Evolutionary conservation across 805 yeast species (phyloP).

Genomic region (Wickerhamiella australiensis): DNA sequence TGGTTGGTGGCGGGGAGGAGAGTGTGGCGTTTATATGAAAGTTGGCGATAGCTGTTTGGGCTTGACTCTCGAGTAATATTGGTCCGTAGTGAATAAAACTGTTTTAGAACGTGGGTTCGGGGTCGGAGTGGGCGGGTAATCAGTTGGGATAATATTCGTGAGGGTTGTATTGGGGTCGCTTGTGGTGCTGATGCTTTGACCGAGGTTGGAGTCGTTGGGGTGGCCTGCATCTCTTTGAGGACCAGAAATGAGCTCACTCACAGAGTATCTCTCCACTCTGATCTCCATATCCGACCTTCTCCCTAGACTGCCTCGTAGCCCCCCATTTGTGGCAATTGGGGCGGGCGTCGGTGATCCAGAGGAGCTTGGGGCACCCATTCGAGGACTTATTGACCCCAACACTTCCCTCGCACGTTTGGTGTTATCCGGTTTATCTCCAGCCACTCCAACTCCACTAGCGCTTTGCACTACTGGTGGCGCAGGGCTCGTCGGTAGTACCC

Average conservation of each 20-base stretch:
- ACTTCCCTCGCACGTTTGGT: background rate
- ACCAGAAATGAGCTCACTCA: too few species aligned
- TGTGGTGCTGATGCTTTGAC: too few species aligned
- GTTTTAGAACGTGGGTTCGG: background rate
- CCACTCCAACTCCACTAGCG: background rate
- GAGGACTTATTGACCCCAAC: background rate
- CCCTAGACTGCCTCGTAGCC: too few species aligned
- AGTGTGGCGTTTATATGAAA: background rate
- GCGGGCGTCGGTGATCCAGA: background rate
- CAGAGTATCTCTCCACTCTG: too few species aligned
- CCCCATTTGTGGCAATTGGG: background rate
- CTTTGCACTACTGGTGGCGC: constrained; percentile 5
- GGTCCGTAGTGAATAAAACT: background rate
- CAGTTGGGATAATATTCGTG: too few species aligned
- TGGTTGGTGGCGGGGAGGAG: background rate
- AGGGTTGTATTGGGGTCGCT: too few species aligned
- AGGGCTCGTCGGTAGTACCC: constrained; percentile 5
- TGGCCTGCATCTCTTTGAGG: too few species aligned
- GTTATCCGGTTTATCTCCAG: background rate
- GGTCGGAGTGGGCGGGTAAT: background rate
- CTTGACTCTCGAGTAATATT: background rate
- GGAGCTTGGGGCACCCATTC: background rate
- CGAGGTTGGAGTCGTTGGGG: too few species aligned
- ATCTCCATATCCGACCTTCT: too few species aligned
- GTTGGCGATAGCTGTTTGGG: background rate